A percentile compares a stretch with the other conserved stretches of the same genome.
Conservation (phyloP, 805 yeast species). For the Zygoascus tannicola region DNA sequence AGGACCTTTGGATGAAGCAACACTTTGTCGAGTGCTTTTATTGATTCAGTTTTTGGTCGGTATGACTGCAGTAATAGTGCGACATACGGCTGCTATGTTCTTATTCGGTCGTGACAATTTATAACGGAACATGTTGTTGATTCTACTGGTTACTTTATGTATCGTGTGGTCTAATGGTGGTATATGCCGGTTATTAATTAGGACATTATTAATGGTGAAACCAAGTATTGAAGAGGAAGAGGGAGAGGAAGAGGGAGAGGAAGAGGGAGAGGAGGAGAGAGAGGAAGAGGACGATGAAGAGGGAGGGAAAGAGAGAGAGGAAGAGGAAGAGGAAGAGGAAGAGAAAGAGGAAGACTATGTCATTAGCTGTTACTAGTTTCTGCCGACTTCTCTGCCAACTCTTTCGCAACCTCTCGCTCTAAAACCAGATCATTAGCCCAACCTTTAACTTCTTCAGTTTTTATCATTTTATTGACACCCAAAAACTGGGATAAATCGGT, state of each 20-base stretch:
- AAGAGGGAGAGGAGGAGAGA: too few species aligned
- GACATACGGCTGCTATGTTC: conserved; percentile 82
- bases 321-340: too few species aligned
- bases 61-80: conserved; percentile 48
- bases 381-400: conserved; percentile 30
- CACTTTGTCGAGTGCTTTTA: conserved; percentile 52
- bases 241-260: too few species aligned
- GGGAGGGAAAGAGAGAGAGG: too few species aligned
- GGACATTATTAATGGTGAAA: too few species aligned
- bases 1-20: conserved; percentile 86
- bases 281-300: too few species aligned
- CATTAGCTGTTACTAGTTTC: too few species aligned
- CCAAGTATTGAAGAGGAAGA: too few species aligned
- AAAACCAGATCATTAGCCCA: conserved; percentile 54
- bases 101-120: conserved; percentile 85
- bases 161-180: neutral
- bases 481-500: conserved; percentile 64
- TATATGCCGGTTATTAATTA: too few species aligned
- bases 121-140: conserved; percentile 13
- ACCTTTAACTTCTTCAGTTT: conserved; percentile 57
- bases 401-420: conserved; percentile 32
- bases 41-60: conserved; percentile 60
- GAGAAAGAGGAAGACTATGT: too few species aligned
- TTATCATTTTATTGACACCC: conserved; percentile 49
- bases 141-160: conserved; percentile 1